Evolutionary conservation across 1,284 basidiomycete species (phyloP), one percentile per base, ranked within the genome.

Genomic region (Malassezia sp.): DNA sequence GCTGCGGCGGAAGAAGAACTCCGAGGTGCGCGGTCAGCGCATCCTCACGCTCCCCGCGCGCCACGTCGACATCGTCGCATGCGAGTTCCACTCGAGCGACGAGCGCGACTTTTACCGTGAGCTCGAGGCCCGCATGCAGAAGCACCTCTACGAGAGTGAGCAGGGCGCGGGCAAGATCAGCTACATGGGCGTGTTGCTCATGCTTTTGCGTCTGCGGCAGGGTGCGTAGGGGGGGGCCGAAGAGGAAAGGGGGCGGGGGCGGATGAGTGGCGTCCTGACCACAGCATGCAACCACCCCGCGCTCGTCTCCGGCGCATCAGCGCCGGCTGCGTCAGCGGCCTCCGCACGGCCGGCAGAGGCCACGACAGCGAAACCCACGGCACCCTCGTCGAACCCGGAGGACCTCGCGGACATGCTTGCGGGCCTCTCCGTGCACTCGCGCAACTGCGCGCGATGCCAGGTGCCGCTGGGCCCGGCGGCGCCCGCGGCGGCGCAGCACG

Each of bases 171-270:
- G 73, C 26, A 77, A 78, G 57, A 77, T 75, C 46, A 82, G 80
- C 45, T 89, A 90, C 67, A 90, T 86, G 0, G 80, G 80, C n/a
- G 80, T 89, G 5, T 75, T 96, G 57, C 77, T 87, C 3, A 73
- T 93, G 52, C 76, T 95, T 45, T 76, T 95, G 40, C 77, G 90
- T 24, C 75, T 95, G 22, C 78, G 90, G 18, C 90, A 95, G 78
- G 85, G 43, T 42, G 22, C 5, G 38, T 42, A 17, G n/a, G n/a
- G n/a, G n/a, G n/a, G n/a, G n/a, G n/a, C n/a, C n/a, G n/a, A n/a
- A n/a, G n/a, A n/a, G n/a, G n/a, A n/a, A n/a, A n/a, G n/a, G n/a
- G n/a, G n/a, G n/a, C n/a, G n/a, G n/a, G n/a, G n/a, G n/a, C n/a
- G n/a, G n/a, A n/a, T n/a, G n/a, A n/a, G n/a, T n/a, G n/a, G n/a